Percentiles rank a stretch among this genome's conserved stretches.
Conservation (phyloP, 1,139 yeast species). For the Saccharomyces hybrid region DNA sequence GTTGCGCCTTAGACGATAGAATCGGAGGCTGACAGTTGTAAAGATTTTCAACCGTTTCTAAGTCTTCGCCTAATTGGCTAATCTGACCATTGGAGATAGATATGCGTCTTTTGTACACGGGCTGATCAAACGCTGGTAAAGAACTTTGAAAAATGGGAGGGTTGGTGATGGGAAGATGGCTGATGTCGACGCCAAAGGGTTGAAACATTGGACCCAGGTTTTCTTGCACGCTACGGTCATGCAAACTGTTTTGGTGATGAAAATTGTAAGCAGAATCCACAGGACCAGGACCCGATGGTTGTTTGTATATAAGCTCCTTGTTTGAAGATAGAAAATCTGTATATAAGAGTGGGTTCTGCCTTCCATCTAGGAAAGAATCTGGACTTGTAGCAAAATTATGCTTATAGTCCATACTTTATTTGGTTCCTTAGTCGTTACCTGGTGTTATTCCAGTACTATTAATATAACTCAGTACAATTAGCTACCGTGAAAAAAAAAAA, state of each 20-base stretch:
- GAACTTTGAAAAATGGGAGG: conserved; percentile 59
- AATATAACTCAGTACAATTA: neutral
- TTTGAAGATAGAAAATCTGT: neutral
- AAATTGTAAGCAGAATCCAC: neutral
- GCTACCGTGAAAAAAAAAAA: neutral
- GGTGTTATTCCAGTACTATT: neutral
- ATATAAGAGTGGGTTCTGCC: neutral
- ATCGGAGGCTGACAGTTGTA: conserved; percentile 30
- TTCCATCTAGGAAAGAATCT: neutral
- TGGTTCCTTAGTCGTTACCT: neutral
- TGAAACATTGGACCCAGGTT: conserved; percentile 34
- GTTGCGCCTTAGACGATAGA: neutral
- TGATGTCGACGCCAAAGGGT: conserved; percentile 35
- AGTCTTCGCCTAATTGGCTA: conserved; percentile 45
- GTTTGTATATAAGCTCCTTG: neutral
- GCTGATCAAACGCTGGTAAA: conserved; percentile 37
- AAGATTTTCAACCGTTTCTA: conserved; percentile 22
- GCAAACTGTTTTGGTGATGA: conserved; percentile 32
- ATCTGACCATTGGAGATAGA: conserved; percentile 77
- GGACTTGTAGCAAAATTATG: neutral
- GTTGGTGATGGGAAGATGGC: conserved; percentile 51
- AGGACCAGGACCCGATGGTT: neutral
- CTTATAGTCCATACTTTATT: neutral
- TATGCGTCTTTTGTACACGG: conserved; percentile 46
- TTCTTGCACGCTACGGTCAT: conserved; percentile 34